Evolutionary conservation across 345 rosid species (phyloP).

Genomic region (Citrus unshiu): DNA sequence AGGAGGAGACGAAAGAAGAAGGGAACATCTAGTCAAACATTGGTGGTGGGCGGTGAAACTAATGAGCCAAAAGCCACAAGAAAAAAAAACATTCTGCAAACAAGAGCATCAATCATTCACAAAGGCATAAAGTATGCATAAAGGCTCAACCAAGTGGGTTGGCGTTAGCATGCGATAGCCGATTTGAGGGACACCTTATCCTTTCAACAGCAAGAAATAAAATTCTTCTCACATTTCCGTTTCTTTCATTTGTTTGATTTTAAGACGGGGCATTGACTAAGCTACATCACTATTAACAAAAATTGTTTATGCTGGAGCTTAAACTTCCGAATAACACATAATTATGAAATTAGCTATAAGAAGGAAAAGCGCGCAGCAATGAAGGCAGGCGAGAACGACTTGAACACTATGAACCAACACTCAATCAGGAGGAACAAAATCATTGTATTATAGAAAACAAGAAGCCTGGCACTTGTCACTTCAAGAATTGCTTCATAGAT

Average conservation of each 20-base stretch:
- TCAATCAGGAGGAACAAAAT: too few species aligned
- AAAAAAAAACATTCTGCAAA: background rate
- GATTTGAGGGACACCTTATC: background rate
- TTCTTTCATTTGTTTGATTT: background rate
- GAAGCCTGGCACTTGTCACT: background rate
- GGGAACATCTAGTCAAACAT: slow-evolving; percentile 19
- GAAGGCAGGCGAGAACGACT: too few species aligned
- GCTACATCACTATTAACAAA: too few species aligned
- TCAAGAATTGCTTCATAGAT: background rate
- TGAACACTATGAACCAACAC: too few species aligned
- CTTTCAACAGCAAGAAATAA: background rate
- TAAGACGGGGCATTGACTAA: background rate
- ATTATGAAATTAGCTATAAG: too few species aligned
- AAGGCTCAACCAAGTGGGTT: background rate
- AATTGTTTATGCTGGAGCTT: too few species aligned
- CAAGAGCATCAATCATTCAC: background rate
- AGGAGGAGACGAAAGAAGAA: background rate
- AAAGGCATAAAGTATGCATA: background rate
- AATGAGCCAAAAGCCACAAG: slow-evolving; percentile 12
- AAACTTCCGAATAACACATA: too few species aligned
- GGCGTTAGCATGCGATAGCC: slow-evolving; percentile 14
- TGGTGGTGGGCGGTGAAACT: slow-evolving; percentile 20
- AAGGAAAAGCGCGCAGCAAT: too few species aligned
- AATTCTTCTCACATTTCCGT: background rate
- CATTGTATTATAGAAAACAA: background rate